phyloP scores from a whole-genome alignment of 805 yeast genomes.

The Tetrapisispora pingtungensis region DNA sequence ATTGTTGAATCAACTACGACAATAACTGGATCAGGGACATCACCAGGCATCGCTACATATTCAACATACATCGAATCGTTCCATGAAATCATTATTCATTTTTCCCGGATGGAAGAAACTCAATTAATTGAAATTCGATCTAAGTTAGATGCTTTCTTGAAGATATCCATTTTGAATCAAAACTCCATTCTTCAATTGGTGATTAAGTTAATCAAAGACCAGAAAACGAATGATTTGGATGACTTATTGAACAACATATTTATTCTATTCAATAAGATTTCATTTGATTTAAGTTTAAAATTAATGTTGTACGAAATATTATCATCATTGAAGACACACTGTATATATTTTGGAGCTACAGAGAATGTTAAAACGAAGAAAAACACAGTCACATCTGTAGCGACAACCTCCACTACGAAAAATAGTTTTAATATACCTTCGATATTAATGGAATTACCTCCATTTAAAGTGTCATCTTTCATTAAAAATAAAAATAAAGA shows the following conservation, averaged over 20 bases:
- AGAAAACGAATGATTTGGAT: background rate
- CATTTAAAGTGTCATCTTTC: slow-evolving; percentile 28
- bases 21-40: no score
- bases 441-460: slow-evolving; percentile 20
- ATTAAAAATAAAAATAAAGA: slow-evolving; percentile 5
- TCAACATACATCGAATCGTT: slow-evolving; percentile 1
- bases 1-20: background rate
- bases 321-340: slow-evolving; percentile 23
- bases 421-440: slow-evolving; percentile 13
- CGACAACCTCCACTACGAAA: slow-evolving; percentile 1
- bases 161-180: slow-evolving; percentile 25
- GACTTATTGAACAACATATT: slow-evolving; percentile 13
- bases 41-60: background rate
- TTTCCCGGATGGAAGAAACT: slow-evolving; percentile 7
- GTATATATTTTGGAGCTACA: slow-evolving; percentile 16
- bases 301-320: slow-evolving; percentile 25
- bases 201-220: slow-evolving; percentile 8
- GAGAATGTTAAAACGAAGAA: slow-evolving; percentile 4
- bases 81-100: slow-evolving; percentile 8
- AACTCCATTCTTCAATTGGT: slow-evolving; percentile 16
- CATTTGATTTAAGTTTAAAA: slow-evolving; percentile 22
- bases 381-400: no score
- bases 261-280: slow-evolving; percentile 19
- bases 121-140: slow-evolving; percentile 3
- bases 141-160: slow-evolving; percentile 17